Percentiles rank a stretch among this genome's conserved stretches.
phyloP scores from a whole-genome alignment of 768 basidiomycete species.

The Suillus weaverae region DNA sequence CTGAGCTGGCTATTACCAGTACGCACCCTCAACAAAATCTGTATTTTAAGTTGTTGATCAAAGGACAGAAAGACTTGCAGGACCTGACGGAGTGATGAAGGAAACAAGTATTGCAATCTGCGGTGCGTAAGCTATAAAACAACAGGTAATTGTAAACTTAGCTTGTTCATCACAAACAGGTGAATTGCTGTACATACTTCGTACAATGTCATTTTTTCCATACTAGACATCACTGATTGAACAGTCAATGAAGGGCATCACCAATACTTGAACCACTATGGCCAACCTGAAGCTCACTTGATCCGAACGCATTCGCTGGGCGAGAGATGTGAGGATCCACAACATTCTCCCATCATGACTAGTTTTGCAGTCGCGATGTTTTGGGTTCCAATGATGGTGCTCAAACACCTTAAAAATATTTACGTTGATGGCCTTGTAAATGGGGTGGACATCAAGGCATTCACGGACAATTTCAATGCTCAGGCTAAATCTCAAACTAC shows the following conservation, averaged over 20 bases:
- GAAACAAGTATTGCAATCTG: not conserved
- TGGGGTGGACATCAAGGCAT: not conserved
- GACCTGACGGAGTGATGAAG: not conserved
- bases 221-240: too few relatives aligned
- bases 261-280: not conserved
- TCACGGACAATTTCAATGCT: not conserved
- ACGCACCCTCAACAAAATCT: not conserved
- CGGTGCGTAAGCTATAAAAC: not conserved
- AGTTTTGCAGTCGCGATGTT: not conserved
- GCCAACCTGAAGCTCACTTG: slow-evolving; percentile 1
- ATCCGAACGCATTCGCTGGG: not conserved
- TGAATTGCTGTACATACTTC: not conserved
- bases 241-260: not conserved
- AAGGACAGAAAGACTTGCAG: not conserved
- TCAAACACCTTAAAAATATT: not conserved
- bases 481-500: not conserved
- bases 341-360: not conserved
- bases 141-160: not conserved
- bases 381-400: not conserved
- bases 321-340: too few relatives aligned
- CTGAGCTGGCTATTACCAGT: not conserved
- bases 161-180: not conserved
- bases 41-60: not conserved
- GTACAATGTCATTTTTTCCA: too few relatives aligned
- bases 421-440: not conserved